Conservation (phyloP, 192 early-diverging fungal species). For the Backusella westeae region DNA sequence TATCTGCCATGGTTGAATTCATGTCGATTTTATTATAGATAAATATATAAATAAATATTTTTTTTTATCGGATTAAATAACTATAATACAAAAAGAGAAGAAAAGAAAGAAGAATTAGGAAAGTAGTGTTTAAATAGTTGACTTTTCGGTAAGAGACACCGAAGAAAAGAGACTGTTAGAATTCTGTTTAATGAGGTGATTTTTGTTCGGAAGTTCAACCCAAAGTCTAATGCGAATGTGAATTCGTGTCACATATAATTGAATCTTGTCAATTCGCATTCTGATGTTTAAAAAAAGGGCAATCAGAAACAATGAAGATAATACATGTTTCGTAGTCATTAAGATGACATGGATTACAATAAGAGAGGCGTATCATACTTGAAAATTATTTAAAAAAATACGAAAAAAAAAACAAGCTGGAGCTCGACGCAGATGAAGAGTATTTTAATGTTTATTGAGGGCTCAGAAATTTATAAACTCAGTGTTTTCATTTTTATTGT, state of each 20-base stretch:
- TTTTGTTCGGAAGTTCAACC: background rate
- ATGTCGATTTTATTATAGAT: conserved; percentile 3
- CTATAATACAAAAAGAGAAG: background rate
- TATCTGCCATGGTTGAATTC: conserved; percentile 14
- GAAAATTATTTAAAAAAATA: background rate
- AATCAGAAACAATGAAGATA: background rate
- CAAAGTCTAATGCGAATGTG: background rate
- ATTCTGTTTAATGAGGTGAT: background rate
- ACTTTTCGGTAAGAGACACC: conserved; percentile 3
- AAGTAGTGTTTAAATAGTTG: conserved; percentile 4
- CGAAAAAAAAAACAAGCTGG: background rate
- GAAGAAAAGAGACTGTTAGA: conserved; percentile 1
- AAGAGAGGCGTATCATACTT: background rate
- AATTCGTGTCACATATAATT: background rate
- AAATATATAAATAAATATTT: background rate
- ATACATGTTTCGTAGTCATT: background rate
- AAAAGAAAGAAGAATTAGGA: background rate
- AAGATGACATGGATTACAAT: background rate
- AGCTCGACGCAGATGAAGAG: background rate
- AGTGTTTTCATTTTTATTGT: background rate
- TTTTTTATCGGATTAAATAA: background rate
- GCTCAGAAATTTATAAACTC: background rate
- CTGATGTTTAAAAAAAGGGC: background rate
- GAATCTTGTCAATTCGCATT: background rate
- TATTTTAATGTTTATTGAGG: background rate